Base-by-base conservation (phyloP, 164 flowering plant genomes). In the Nymphaea colorata region DNA sequence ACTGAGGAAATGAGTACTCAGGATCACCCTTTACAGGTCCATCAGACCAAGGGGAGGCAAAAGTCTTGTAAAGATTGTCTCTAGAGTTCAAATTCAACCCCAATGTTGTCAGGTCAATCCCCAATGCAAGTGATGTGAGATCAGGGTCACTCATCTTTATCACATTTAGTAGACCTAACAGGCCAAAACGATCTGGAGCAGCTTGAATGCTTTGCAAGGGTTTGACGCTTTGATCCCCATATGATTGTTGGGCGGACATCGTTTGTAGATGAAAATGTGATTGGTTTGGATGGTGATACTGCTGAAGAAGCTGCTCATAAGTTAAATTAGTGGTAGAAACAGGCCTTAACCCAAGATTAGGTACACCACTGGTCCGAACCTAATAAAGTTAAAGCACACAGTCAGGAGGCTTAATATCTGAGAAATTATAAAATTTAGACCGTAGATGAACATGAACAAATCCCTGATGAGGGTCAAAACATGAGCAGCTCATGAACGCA, bases 31-130 rank as follows among this genome's bases (percentile, higher is more conserved):
- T 92, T 44, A 87, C 84, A 60, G 98, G 98, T 70, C 87, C 94
- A 68, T 92, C 94, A 55, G 97, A 87, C 97, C 96, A 95, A 42
- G 98, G 98, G 41, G 99, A 92, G 64, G 83, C 90, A 78, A 95
- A 95, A 41, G 92, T 86, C 77, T 90, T 90, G 75, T 92, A 85
- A 16, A 95, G 90, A 77, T 87, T 85, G 65, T 92, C 97, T 2
- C 84, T 36, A 15, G 96, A 87, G 79, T 87, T 92, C 79, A 95
- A 80, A 71, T 90, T 92, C 66, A 95, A 74, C 18, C 99, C 99
- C 44, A 92, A 85, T 2, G 94, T 91, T 36, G 98, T 95, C 65
- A 95, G 76, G 79, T 95, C 99, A 65, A 90, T 90, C 53, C 99
- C 99, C 70, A 90, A 91, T 6, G 97, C 93, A 69, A 95, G 89